Evolutionary conservation across 805 yeast genomes (phyloP).

Genomic region (Ascoidea rubescens): DNA sequence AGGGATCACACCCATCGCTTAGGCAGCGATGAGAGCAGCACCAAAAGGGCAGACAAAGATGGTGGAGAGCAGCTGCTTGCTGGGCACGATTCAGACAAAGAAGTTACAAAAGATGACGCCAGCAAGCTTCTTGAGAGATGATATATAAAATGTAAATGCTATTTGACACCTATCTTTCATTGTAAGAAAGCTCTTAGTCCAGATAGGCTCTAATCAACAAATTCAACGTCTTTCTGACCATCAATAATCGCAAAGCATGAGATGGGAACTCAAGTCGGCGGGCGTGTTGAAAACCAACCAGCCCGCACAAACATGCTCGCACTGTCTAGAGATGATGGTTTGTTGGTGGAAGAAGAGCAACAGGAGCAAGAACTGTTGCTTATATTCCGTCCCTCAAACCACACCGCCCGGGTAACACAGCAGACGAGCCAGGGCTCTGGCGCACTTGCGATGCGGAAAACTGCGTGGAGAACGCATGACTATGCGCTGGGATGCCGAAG

Average conservation of each 20-base stretch:
- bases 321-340: background rate
- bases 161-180: background rate
- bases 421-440: background rate
- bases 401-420: conserved; percentile 1
- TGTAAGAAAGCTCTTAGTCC: background rate
- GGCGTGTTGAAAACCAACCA: no score
- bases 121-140: conserved; percentile 3
- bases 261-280: no score
- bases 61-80: conserved; percentile 8
- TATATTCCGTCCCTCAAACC: conserved; percentile 1
- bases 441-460: background rate
- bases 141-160: background rate
- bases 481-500: background rate
- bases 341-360: background rate
- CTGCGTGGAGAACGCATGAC: background rate
- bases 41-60: conserved; percentile 2
- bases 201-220: background rate
- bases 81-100: conserved; percentile 8
- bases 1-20: conserved; percentile 1
- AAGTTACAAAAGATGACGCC: conserved; percentile 2
- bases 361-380: background rate
- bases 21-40: background rate
- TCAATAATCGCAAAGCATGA: background rate
- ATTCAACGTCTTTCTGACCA: background rate
- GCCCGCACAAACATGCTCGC: background rate